Base-by-base conservation (phyloP, 208 protist species). In the Leishmania amazonensis region DNA sequence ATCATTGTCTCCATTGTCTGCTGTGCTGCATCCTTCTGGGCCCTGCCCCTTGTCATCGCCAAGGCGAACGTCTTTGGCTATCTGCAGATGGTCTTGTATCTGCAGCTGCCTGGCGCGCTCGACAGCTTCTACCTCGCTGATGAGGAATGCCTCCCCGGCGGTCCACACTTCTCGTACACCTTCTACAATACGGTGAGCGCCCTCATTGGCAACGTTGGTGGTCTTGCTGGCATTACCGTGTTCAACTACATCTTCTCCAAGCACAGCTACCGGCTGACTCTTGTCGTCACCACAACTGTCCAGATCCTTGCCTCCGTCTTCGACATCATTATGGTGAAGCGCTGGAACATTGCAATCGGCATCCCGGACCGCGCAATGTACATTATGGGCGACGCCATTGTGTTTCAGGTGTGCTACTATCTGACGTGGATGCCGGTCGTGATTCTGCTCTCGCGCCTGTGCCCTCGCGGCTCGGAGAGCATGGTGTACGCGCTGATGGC, bases 401-500 rank as follows among this genome's bases (percentile, higher is more conserved):
- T 96, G 8, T 91, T 87, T 60, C 62, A 95, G 84, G 85, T 94
- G 54, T 87, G 83, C 78, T 89, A 88, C 67, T 83, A 91, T 75
- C 79, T 97, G 3, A 78, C 83, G 35, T 96, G 85, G 76, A 96
- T 97, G 91, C 91, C 95, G 15, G 67, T 85, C 65, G 83, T 91
- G 7, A 80, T 97, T 40, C 87, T 98, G 21, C 86, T 96, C 65
- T 90, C 93, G 3, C 92, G 93, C 51, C 78, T 97, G 11, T 97
- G 93, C 82, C 93, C 95, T 3, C 83, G 84, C 28, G 93, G 90
- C 28, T 90, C 88, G 67, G 94, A 97, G 84, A 89, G 84, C 57
- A 95, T 90, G 74, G 85, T 96, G 60, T 96, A 90, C 71, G 90
- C 95, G 1, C 65, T 96, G 17, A 84, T 92, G 17, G 93, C 93